Evolutionary conservation across 2,329 filamentous ascomycete genomes (phyloP), one percentile per base, ranked within the genome.

Genomic region (Xylaria sp.): DNA sequence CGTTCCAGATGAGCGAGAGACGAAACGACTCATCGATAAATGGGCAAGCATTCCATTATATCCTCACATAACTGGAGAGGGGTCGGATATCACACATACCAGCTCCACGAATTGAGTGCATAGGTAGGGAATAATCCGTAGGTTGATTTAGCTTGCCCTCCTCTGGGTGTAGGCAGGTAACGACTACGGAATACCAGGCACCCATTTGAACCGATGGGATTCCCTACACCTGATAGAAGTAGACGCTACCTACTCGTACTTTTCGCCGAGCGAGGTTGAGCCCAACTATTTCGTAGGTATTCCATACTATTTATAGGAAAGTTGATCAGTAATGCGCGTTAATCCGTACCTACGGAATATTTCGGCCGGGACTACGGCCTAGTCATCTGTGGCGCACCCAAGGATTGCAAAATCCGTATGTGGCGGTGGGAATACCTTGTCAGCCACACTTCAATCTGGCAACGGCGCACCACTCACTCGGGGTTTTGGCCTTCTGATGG

Each of bases 401-500:
- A 39, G 8, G 8, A 13, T 39, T 30, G 5, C 23, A 30, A 30
- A 30, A 30, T 30, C 23, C 23, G 23, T 30, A 47, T 54, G 57
- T 59, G 57, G 58, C 58, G 35, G 58, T 56, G 54, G 2, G 13
- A 46, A 46, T n/a, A n/a, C 11, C 42, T 11, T 11, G 6, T 46
- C 42, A 46, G 42, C 42, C 42, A 46, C 42, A 46, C 5, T n/a
- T 46, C n/a, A 2, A n/a, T 16, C 13, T 46, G n/a, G 42, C 42
- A 46, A 46, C 42, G 23, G 23, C 23, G 23, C 48, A 56, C 49
- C 53, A 42, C 8, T 42, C 42, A 16, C 42, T 46, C 42, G 37
- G 37, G 37, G 37, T 42, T 30, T 42, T 16, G 42, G 42, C 42
- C 42, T 46, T 46, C 11, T 30, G 49, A 51, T 9, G 49, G 57